Evolutionary conservation across 2,329 filamentous ascomycete genomes (phyloP).

Genomic region (Talaromyces sp.): DNA sequence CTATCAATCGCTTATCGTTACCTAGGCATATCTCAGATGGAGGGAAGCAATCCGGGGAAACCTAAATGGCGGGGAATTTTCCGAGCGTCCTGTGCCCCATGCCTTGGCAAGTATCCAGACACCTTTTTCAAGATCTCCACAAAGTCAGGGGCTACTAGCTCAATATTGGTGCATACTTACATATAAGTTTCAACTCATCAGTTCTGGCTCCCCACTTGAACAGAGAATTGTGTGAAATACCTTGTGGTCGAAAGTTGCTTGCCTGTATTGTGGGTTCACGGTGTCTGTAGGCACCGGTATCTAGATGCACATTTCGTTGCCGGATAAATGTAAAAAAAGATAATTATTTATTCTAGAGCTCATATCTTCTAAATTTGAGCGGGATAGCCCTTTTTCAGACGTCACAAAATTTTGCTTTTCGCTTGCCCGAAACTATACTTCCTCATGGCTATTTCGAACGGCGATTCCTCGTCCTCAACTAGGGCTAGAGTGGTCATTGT

Average conservation of each 20-base stretch:
- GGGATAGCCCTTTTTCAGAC: not conserved
- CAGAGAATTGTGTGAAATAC: not conserved
- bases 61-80: constrained; percentile 9
- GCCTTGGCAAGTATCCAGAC: not conserved
- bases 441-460: not conserved
- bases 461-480: not conserved
- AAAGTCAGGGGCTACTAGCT: not conserved
- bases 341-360: not conserved
- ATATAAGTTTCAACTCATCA: not conserved
- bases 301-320: not conserved
- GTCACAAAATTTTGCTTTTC: not conserved
- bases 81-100: not conserved
- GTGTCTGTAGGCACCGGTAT: not conserved
- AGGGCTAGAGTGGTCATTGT: not conserved
- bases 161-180: not conserved
- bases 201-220: not conserved
- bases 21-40: not conserved
- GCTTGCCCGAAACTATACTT: not conserved
- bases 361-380: not conserved
- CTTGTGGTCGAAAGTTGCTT: not conserved
- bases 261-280: not conserved
- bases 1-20: not conserved
- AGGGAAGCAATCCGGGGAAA: constrained; percentile 10
- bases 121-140: not conserved
- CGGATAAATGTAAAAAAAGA: not conserved